Evolutionary conservation across 73 alveolate genomes (phyloP).

Genomic region (Halteria grandinella): DNA sequence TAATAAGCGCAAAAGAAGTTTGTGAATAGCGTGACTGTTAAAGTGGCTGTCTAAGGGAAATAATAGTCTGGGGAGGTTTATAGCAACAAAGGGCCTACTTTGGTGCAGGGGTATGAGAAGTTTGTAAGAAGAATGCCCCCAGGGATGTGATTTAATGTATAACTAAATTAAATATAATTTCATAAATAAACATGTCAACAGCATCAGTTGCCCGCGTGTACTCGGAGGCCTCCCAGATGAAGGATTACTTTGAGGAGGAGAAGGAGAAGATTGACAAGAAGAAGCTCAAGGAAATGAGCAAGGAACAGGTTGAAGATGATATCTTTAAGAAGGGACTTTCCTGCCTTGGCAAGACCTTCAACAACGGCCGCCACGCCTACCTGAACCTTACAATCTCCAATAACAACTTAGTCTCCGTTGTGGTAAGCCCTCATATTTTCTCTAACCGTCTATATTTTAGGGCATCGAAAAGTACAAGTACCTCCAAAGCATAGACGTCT

Average conservation of each 20-base stretch:
- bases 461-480: slow-evolving; percentile 81
- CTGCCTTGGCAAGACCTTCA: slow-evolving; percentile 77
- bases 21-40: too few species aligned
- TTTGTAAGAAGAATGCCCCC: neutral
- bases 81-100: neutral
- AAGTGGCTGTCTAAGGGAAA: too few species aligned
- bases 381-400: slow-evolving; percentile 65
- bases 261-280: slow-evolving; percentile 63
- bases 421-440: slow-evolving; percentile 19
- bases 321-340: slow-evolving; percentile 75
- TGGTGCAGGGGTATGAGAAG: too few species aligned
- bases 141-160: neutral
- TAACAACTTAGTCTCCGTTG: slow-evolving; percentile 58
- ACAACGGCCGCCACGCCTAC: slow-evolving; percentile 76
- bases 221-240: slow-evolving; percentile 65
- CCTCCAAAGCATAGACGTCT: slow-evolving; percentile 83
- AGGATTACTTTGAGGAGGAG: slow-evolving; percentile 74
- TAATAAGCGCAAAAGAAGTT: too few species aligned
- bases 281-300: slow-evolving; percentile 58
- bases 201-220: slow-evolving; percentile 66
- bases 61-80: neutral
- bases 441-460: slow-evolving; percentile 4
- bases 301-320: slow-evolving; percentile 66
- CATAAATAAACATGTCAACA: slow-evolving; percentile 59
- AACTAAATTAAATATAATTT: neutral